phyloP scores from a whole-genome alignment of 1,284 basidiomycete species.

The Boletus semigastroideus region DNA sequence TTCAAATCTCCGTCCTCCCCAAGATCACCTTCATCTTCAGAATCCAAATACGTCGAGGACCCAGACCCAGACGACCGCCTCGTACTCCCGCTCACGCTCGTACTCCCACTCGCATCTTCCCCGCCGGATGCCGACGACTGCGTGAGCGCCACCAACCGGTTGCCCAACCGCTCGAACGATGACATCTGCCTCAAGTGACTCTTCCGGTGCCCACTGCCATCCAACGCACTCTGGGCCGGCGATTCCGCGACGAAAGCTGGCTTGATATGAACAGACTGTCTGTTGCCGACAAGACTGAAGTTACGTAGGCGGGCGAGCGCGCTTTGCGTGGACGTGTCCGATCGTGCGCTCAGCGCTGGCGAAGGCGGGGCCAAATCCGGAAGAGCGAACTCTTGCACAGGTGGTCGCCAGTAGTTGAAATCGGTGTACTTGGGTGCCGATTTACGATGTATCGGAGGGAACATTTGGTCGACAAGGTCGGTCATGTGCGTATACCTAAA shows the following conservation, averaged over 20 bases:
- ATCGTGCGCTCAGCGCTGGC: slow-evolving; percentile 88
- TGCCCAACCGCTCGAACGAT: slow-evolving; percentile 67
- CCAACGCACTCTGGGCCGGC: slow-evolving; percentile 21
- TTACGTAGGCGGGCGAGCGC: slow-evolving; percentile 79
- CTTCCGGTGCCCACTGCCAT: slow-evolving; percentile 25
- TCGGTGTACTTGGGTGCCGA: slow-evolving; percentile 92
- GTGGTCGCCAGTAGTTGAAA: slow-evolving; percentile 94
- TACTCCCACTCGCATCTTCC: slow-evolving; percentile 30
- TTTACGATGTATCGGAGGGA: slow-evolving; percentile 91
- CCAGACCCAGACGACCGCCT: slow-evolving; percentile 42
- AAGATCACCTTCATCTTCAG: slow-evolving; percentile 54
- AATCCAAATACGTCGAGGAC: slow-evolving; percentile 51
- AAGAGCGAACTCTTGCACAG: slow-evolving; percentile 75
- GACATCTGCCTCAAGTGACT: slow-evolving; percentile 63
- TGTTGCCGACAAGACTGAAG: slow-evolving; percentile 67
- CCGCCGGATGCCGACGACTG: slow-evolving; percentile 36
- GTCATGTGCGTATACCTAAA: slow-evolving; percentile 93
- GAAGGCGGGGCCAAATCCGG: slow-evolving; percentile 92
- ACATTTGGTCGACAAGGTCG: slow-evolving; percentile 98
- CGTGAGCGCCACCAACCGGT: slow-evolving; percentile 49
- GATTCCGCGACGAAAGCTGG: slow-evolving; percentile 31
- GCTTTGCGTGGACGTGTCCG: slow-evolving; percentile 75
- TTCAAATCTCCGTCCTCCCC: slow-evolving; percentile 38
- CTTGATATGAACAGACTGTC: slow-evolving; percentile 40
- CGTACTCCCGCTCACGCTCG: slow-evolving; percentile 28